Conservation (phyloP, 768 basidiomycete genomes). For the Hypholoma sublateritium region DNA sequence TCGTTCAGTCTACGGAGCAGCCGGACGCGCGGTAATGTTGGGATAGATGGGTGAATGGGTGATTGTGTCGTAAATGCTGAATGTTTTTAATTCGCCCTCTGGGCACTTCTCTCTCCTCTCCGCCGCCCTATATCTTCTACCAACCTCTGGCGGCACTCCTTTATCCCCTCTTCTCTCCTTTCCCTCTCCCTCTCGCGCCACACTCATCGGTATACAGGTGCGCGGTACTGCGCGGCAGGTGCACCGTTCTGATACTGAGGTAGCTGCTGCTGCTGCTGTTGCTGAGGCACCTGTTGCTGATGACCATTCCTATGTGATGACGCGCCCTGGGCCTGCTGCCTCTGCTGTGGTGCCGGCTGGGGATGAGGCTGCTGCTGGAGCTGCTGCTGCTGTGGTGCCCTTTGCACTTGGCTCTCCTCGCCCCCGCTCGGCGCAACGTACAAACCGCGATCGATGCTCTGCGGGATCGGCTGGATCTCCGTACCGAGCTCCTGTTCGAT, state of each 20-base stretch:
- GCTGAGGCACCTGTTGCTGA: conserved; percentile 8
- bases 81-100: neutral
- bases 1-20: no score
- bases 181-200: neutral
- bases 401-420: conserved; percentile 43
- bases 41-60: neutral
- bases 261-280: conserved; percentile 10
- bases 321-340: conserved; percentile 16
- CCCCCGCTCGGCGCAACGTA: conserved; percentile 82
- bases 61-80: neutral
- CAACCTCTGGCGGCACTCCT: conserved; percentile 19
- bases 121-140: conserved; percentile 25
- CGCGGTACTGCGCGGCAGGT: conserved; percentile 24
- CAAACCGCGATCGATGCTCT: conserved; percentile 83
- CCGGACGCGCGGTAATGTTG: neutral
- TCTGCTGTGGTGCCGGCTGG: conserved; percentile 22
- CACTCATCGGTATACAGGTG: conserved; percentile 36
- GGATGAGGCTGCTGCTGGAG: conserved; percentile 31
- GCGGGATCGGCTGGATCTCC: conserved; percentile 95
- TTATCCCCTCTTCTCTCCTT: neutral
- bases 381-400: conserved; percentile 34
- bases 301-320: conserved; percentile 20
- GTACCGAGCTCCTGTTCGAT: conserved; percentile 99
- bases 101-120: conserved; percentile 7
- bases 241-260: conserved; percentile 16